These are phyloP conservation scores for Phaeosphaeriaceae sp. DNA, from an alignment of 2,329 filamentous ascomycete genomes.

Conservation along the genomic window DNA sequence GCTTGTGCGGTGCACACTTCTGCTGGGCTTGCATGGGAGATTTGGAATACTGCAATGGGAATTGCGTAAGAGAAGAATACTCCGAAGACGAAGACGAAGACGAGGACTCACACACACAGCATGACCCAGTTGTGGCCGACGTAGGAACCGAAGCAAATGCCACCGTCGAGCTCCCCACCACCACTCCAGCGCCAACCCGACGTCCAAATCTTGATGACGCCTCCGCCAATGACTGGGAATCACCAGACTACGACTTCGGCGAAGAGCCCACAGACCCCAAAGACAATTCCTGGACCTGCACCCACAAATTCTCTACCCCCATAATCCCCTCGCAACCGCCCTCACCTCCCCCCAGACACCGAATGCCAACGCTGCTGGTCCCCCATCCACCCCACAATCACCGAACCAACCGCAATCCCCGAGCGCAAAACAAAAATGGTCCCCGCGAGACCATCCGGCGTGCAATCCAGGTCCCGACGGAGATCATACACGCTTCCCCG, in stretches of 20 bases:
- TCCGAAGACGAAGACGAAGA: conserved; percentile 32
- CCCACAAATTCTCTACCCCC: conserved; percentile 28
- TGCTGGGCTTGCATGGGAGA: conserved; percentile 55
- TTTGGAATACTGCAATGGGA: conserved; percentile 40
- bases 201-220: conserved; percentile 46
- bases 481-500: conserved; percentile 12
- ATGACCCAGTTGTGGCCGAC: conserved; percentile 20
- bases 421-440: no score
- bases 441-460: no score
- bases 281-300: conserved; percentile 33
- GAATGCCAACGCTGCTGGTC: conserved; percentile 43
- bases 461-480: no score
- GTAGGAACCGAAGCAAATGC: neutral
- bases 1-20: conserved; percentile 58
- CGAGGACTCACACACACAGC: conserved; percentile 30
- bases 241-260: conserved; percentile 41
- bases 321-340: conserved; percentile 20
- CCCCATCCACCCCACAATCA: conserved; percentile 29
- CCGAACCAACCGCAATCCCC: conserved; percentile 13
- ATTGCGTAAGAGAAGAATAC: conserved; percentile 22
- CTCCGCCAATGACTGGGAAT: conserved; percentile 38
- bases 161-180: neutral
- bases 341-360: conserved; percentile 17
- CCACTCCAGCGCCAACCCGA: conserved; percentile 1
- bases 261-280: conserved; percentile 41